phyloP scores from a whole-genome alignment of 2,329 filamentous ascomycete genomes.

The Diatrype stigma region DNA sequence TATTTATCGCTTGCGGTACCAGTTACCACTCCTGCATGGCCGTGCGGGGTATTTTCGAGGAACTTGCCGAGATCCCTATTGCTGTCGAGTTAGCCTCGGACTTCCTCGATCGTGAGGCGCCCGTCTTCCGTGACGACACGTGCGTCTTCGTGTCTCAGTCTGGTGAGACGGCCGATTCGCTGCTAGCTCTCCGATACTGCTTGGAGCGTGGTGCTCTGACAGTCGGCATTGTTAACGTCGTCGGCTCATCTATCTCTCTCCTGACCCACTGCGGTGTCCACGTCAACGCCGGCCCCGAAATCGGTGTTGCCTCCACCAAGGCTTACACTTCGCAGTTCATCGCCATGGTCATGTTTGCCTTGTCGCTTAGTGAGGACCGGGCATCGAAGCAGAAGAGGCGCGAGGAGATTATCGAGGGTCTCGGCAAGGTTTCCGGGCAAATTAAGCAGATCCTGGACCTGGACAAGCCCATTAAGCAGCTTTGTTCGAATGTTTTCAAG shows the following conservation, averaged over 20 bases:
- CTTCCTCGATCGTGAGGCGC: constrained; percentile 93
- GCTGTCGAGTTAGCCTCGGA: constrained; percentile 95
- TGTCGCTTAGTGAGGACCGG: constrained; percentile 93
- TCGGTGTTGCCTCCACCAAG: constrained; percentile 98
- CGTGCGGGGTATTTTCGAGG: constrained; percentile 94
- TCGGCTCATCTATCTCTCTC: constrained; percentile 96
- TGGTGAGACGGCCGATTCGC: constrained; percentile 94
- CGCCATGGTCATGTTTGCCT: constrained; percentile 99
- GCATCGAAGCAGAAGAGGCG: constrained; percentile 89
- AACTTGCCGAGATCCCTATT: constrained; percentile 96
- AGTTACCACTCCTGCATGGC: constrained; percentile 99
- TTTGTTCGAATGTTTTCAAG: constrained; percentile 91
- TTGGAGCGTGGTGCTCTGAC: constrained; percentile 95
- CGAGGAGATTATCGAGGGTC: constrained; percentile 93
- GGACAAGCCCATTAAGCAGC: constrained; percentile 88
- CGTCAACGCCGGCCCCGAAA: constrained; percentile 97
- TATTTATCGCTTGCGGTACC: constrained; percentile 98
- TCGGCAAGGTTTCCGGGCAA: constrained; percentile 81
- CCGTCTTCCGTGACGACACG: constrained; percentile 98
- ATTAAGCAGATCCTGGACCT: constrained; percentile 90
- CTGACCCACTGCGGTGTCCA: constrained; percentile 99
- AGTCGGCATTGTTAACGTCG: constrained; percentile 97
- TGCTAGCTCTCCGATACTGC: constrained; percentile 97
- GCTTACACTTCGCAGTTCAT: constrained; percentile 99
- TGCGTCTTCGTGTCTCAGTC: constrained; percentile 99